phyloP scores from a whole-genome alignment of 257 asterid species.

The Petunia secreta region DNA sequence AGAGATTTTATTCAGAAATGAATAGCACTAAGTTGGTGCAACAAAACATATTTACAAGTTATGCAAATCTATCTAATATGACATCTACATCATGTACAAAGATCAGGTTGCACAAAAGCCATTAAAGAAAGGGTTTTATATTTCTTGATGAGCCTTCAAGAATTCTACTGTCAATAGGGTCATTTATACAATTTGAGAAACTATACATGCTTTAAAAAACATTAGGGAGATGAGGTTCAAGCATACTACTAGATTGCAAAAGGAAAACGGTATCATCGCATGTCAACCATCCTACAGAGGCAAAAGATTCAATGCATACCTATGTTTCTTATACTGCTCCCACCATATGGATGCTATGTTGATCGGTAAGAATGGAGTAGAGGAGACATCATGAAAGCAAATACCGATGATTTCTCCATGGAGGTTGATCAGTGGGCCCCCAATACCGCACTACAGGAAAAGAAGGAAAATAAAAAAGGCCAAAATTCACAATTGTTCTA shows the following conservation, averaged over 20 bases:
- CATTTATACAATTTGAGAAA: background rate
- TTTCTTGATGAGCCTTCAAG: too few species aligned
- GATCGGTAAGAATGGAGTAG: conserved; percentile 21
- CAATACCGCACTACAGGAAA: conserved; percentile 26
- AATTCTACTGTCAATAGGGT: background rate
- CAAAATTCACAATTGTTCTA: background rate
- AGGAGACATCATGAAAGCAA: background rate
- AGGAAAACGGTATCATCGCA: background rate
- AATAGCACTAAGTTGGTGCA: too few species aligned
- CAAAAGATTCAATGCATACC: background rate
- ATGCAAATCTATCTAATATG: too few species aligned
- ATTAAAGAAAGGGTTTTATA: too few species aligned
- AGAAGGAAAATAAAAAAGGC: background rate
- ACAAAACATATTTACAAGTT: too few species aligned
- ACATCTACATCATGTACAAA: too few species aligned
- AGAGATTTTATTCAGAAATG: too few species aligned
- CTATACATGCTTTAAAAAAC: background rate
- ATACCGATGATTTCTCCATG: conserved; percentile 28
- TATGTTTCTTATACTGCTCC: conserved; percentile 21
- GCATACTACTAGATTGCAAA: background rate
- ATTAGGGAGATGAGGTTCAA: background rate
- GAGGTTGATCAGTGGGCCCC: conserved; percentile 24
- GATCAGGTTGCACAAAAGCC: too few species aligned
- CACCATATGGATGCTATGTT: conserved; percentile 23
- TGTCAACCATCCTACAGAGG: background rate